Evolutionary conservation across 306 rosid species (phyloP), one percentile per base, ranked within the genome.

Genomic region (Rosa lucieae): DNA sequence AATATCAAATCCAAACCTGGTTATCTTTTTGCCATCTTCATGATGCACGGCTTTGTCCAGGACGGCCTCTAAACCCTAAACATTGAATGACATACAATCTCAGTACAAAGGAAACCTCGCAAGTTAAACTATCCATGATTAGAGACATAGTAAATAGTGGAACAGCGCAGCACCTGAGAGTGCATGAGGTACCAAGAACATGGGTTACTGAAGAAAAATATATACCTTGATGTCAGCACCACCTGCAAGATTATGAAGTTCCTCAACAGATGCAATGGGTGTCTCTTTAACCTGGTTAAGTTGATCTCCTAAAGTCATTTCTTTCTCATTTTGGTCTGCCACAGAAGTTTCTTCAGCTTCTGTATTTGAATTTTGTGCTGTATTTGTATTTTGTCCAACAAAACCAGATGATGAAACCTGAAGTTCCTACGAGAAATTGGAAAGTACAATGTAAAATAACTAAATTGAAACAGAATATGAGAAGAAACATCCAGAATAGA

Each of bases 221-320:
- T 77, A 77, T 78, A 96, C 99, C 97, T 93, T 96, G 86, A 96
- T 96, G 89, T 96, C 99, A 78, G 98, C 93, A 79, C 96, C 97
- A 74, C 94, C 99, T 42, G 98, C 97, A 85, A 96, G 99, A 87
- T 87, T 93, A 42, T 93, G 98, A 77, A 96, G 93, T 82, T 93
- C 99, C 91, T 96, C 99, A 65, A 96, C 93, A 70, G 97, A 93
- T 67, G 94, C 88, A 71, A 88, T 89, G 73, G 96, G 84, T 21
- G 89, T 77, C 73, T 89, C 93, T 79, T 93, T 93, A 72, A 75
- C 92, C 83, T 89, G 96, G 87, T 52, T 88, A 72, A 91, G 98
- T 67, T 92, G 96, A 88, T 91, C 99, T 62, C 99, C 96, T 79
- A 93, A 82, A 81, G 91, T 91, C 80, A 83, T 86, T 75, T 82